A percentile compares a stretch with the other conserved stretches of the same genome.
Conservation (phyloP, 305 asterid genomes). For the Salvia sclarea region DNA sequence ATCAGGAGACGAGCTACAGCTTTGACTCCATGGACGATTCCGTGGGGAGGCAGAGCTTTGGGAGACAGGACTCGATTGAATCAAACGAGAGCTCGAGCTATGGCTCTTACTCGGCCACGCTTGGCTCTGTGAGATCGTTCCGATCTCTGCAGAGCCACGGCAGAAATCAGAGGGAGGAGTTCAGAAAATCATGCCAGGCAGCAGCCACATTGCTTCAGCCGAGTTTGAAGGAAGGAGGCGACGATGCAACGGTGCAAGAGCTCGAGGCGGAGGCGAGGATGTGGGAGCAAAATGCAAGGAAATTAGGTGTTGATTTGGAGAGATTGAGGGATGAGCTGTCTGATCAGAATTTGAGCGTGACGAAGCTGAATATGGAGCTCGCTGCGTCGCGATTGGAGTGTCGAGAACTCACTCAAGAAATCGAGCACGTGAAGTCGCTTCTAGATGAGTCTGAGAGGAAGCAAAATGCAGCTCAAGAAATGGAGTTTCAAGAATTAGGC, state of each 20-base stretch:
- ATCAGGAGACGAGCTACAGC: constrained; percentile 44
- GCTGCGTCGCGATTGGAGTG: constrained; percentile 37
- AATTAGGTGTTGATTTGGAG: constrained; percentile 37
- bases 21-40: constrained; percentile 49
- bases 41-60: constrained; percentile 36
- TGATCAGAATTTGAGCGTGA: constrained; percentile 33
- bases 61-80: constrained; percentile 48
- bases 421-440: constrained; percentile 35
- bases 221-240: constrained; percentile 29
- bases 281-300: constrained; percentile 54
- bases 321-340: constrained; percentile 41
- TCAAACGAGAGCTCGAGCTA: constrained; percentile 39
- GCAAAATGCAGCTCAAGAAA: constrained; percentile 21
- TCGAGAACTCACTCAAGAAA: constrained; percentile 36
- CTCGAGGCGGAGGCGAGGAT: constrained; percentile 48
- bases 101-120: constrained; percentile 41
- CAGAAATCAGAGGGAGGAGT: constrained; percentile 36
- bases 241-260: constrained; percentile 37
- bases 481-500: constrained; percentile 27
- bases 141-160: constrained; percentile 29
- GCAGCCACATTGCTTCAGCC: constrained; percentile 30
- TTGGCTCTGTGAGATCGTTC: constrained; percentile 37
- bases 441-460: constrained; percentile 35
- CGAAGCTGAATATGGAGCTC: constrained; percentile 34
- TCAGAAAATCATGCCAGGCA: constrained; percentile 36